These are phyloP conservation scores for Huntiella abstrusa DNA, from an alignment of 2,329 filamentous ascomycete genomes.

Conservation along the genomic window DNA sequence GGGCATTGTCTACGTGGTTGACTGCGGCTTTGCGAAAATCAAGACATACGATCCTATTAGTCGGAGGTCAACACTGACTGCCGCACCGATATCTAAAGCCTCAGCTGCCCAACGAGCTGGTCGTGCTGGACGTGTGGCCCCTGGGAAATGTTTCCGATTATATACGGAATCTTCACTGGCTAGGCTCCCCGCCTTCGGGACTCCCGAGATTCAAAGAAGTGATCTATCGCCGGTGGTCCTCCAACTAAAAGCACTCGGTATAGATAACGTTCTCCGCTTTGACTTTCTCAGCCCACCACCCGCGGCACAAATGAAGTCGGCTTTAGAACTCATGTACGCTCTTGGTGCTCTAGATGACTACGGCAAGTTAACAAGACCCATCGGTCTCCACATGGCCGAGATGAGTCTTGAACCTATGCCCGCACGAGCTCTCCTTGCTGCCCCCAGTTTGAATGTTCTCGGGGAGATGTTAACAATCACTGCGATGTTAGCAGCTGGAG, in stretches of 20 bases:
- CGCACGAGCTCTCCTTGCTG: constrained; percentile 66
- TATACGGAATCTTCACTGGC: constrained; percentile 64
- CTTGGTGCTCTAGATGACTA: constrained; percentile 76
- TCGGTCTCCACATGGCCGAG: constrained; percentile 86
- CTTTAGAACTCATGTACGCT: constrained; percentile 71
- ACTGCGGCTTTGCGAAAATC: constrained; percentile 80
- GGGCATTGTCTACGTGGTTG: constrained; percentile 77
- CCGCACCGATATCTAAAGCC: constrained; percentile 69
- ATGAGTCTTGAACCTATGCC: constrained; percentile 91
- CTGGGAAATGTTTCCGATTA: constrained; percentile 85
- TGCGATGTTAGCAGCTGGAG: constrained; percentile 79
- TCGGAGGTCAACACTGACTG: constrained; percentile 73
- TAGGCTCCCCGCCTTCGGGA: constrained; percentile 48
- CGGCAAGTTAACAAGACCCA: constrained; percentile 70
- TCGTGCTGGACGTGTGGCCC: constrained; percentile 69
- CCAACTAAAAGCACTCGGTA: constrained; percentile 84
- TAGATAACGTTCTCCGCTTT: constrained; percentile 85
- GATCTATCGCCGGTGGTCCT: constrained; percentile 77
- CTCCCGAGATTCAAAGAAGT: constrained; percentile 81
- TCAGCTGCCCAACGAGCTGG: constrained; percentile 84
- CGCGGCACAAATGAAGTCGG: constrained; percentile 65
- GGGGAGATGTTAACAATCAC: constrained; percentile 80
- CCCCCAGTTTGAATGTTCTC: constrained; percentile 56
- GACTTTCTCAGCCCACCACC: constrained; percentile 77
- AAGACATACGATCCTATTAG: constrained; percentile 68